phyloP scores from a whole-genome alignment of 176 grass and related monocot genomes.

The Carex pumila region DNA sequence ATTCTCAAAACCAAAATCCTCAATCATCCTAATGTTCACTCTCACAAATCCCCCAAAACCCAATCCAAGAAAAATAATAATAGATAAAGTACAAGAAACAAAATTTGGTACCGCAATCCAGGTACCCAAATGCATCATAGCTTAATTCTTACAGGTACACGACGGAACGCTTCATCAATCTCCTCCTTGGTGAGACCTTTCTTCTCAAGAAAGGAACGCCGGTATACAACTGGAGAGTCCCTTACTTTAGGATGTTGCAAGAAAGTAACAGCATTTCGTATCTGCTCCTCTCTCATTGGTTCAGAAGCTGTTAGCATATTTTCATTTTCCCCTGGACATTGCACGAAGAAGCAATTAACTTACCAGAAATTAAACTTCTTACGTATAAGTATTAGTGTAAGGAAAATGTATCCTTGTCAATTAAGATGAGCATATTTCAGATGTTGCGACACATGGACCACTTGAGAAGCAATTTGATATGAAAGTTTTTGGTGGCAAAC shows the following conservation, averaged over 20 bases:
- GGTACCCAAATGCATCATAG: not conserved
- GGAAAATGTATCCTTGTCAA: not conserved
- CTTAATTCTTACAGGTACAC: slow-evolving; percentile 61
- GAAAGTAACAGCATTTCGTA: slow-evolving; percentile 90
- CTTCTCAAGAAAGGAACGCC: slow-evolving; percentile 79
- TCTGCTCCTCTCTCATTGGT: slow-evolving; percentile 76
- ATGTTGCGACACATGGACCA: not conserved
- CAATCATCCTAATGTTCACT: not conserved
- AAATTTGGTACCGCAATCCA: not conserved
- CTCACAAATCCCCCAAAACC: not conserved
- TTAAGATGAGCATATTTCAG: not conserved
- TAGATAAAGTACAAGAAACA: not conserved
- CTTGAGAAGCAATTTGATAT: not conserved
- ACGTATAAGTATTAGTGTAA: not conserved
- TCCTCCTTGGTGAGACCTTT: slow-evolving; percentile 84
- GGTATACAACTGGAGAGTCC: slow-evolving; percentile 60
- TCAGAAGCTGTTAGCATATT: not conserved
- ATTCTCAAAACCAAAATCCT: not conserved
- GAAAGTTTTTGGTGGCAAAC: not conserved
- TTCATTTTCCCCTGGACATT: not conserved
- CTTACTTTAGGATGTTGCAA: slow-evolving; percentile 83
- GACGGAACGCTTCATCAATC: slow-evolving; percentile 89
- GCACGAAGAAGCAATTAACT: not conserved
- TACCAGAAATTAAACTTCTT: not conserved
- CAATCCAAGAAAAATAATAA: not conserved